Evolutionary conservation across 2,329 filamentous ascomycete species (phyloP), one percentile per base, ranked within the genome.

Genomic region (Leptosphaerulina australis): DNA sequence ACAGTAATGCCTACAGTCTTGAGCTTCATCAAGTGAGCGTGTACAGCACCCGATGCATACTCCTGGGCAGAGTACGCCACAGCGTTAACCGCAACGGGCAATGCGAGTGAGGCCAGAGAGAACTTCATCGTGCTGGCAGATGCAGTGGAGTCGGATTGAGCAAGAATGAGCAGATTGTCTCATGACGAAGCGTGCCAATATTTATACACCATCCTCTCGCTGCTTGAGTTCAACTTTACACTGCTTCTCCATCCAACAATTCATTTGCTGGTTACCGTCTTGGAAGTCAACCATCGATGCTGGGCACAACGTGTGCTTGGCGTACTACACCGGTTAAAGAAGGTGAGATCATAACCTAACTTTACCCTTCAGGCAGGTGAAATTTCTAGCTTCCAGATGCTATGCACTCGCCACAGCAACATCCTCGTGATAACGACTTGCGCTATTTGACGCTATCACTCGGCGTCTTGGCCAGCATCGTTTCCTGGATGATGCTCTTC

Each of bases 21-120:
- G 33, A 64, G 41, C 41, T 64, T 63, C 62, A 64, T 64, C 50
- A 64, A 41, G 41, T 62, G 62, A 24, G 58, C 51, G 55, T 63
- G 60, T 24, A 64, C 55, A 26, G 54, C 56, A 29, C 62, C 62
- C 21, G 60, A 64, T 4, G 50, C 52, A 54, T 64, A 64, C 52
- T 64, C 60, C 8, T 61, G 50, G 15, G 56, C 49, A n/a, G 62
- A 63, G 50, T 29, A 64, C 9, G 50, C 50, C 5, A 60, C 60
- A 21, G 62, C 62, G 46, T 63, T 58, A 28, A 41, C 60, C 34
- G 55, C 62, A 50, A 63, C 29, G 11, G 62, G 62, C 26, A 64
- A 47, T 35, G 50, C 60, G 20, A 64, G 39, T n/a, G 53, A 51
- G 46, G 58, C 60, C 33, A 63, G 25, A 36, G 55, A 58, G 41